These are phyloP conservation scores for Tilletia horrida DNA, from an alignment of 1,284 basidiomycete genomes.

Conservation along the genomic window DNA sequence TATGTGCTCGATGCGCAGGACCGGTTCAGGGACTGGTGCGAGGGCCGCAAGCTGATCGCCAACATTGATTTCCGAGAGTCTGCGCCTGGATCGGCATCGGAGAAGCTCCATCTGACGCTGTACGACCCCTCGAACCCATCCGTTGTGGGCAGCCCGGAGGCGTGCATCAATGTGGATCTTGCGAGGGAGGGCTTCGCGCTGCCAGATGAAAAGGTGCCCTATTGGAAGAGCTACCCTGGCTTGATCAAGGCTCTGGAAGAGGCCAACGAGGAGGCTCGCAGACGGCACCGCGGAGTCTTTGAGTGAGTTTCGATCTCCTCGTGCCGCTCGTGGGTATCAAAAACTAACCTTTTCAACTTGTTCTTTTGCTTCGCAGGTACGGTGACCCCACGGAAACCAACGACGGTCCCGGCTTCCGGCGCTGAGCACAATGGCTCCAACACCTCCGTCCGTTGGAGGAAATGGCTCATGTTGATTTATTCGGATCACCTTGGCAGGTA, in stretches of 20 bases:
- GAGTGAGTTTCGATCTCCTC: conserved; percentile 17
- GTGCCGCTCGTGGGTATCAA: no score
- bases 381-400: conserved; percentile 14
- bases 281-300: conserved; percentile 37
- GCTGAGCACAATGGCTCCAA: background rate
- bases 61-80: conserved; percentile 44
- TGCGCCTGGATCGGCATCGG: background rate
- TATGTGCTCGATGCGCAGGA: conserved; percentile 45
- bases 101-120: conserved; percentile 32
- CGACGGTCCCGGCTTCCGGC: conserved; percentile 11
- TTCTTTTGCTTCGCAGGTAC: background rate
- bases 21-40: conserved; percentile 36
- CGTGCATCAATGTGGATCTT: conserved; percentile 43
- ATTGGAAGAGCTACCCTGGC: conserved; percentile 36
- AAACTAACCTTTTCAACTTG: no score
- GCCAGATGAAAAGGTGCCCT: conserved; percentile 36
- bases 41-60: conserved; percentile 47
- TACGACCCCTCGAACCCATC: conserved; percentile 41
- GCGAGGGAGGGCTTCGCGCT: conserved; percentile 38
- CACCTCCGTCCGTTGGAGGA: no score
- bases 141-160: conserved; percentile 33
- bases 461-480: no score
- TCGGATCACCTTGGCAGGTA: no score
- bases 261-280: conserved; percentile 36
- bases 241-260: conserved; percentile 31